These are phyloP conservation scores for Pseudozyma pruni DNA, from an alignment of 1,284 basidiomycete genomes.

Conservation along the genomic window DNA sequence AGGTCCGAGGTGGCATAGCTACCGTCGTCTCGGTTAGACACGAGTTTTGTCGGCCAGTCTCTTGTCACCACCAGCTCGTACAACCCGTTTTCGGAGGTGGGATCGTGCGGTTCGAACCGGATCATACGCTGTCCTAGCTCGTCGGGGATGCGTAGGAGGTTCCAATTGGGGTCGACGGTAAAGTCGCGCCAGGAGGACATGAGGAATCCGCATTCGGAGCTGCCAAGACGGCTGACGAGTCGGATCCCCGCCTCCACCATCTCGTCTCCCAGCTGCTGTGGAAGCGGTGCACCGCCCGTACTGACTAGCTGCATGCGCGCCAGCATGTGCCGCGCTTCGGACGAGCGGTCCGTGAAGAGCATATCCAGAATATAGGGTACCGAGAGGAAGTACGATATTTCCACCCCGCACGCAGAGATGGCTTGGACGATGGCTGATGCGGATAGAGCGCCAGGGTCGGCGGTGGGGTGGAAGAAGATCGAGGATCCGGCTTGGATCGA, in stretches of 20 bases:
- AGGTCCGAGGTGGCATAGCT: conserved; percentile 53
- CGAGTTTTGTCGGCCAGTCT: conserved; percentile 55
- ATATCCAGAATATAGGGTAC: conserved; percentile 72
- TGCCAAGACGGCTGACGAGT: conserved; percentile 73
- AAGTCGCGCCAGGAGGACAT: conserved; percentile 73
- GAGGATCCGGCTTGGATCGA: conserved; percentile 69
- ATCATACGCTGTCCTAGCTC: conserved; percentile 30
- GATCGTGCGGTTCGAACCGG: conserved; percentile 32
- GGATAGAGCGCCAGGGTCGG: conserved; percentile 65
- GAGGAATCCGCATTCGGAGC: conserved; percentile 70
- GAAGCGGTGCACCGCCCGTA: conserved; percentile 69
- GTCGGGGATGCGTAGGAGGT: conserved; percentile 72
- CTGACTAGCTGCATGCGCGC: conserved; percentile 72
- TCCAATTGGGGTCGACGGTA: conserved; percentile 74
- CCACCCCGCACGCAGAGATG: conserved; percentile 55
- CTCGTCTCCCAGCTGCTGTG: conserved; percentile 73
- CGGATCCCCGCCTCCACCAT: conserved; percentile 72
- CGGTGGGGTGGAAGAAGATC: conserved; percentile 68
- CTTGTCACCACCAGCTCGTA: conserved; percentile 47
- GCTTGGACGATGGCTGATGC: conserved; percentile 62
- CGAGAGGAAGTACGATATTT: conserved; percentile 65
- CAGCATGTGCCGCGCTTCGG: conserved; percentile 71
- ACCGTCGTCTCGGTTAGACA: conserved; percentile 48
- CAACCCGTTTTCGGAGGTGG: conserved; percentile 4
- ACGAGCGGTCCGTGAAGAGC: conserved; percentile 70